A percentile compares a stretch with the other conserved stretches of the same genome.
These are phyloP conservation scores for Chloromonas sp. DNA, from an alignment of 163 green algal species.

Conservation along the genomic window DNA sequence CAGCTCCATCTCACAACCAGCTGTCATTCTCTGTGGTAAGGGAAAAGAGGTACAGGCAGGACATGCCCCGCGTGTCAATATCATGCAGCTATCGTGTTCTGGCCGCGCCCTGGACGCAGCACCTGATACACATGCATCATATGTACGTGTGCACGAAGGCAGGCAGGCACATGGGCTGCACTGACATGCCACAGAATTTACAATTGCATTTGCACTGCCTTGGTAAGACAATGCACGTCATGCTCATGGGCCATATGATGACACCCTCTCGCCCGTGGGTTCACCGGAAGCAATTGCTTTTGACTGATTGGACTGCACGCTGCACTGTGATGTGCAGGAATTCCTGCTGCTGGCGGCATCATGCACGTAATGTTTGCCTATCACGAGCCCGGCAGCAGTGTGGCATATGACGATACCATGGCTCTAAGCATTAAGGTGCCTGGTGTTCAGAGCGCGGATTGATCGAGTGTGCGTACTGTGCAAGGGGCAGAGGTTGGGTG, in stretches of 20 bases:
- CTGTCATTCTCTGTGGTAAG: constrained; percentile 55
- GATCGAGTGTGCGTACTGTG: background rate
- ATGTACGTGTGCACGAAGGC: background rate
- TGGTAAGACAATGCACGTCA: no score
- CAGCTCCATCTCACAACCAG: constrained; percentile 45
- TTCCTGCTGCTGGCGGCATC: constrained; percentile 27
- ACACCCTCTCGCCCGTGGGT: no score
- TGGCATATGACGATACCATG: constrained; percentile 52
- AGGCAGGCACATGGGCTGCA: no score
- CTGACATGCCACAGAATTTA: no score
- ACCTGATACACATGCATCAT: background rate
- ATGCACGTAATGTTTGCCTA: constrained; percentile 71
- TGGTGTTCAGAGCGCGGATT: constrained; percentile 1
- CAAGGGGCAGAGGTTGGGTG: background rate
- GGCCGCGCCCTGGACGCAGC: background rate
- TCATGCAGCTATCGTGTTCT: background rate
- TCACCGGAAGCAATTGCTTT: background rate
- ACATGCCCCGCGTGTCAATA: background rate
- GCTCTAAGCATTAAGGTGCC: constrained; percentile 56
- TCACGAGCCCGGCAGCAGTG: constrained; percentile 36
- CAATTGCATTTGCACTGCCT: no score
- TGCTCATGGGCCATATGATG: no score
- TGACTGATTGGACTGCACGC: background rate
- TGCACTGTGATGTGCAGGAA: background rate
- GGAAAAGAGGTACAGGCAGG: background rate